phyloP scores from a whole-genome alignment of 208 protist genomes.

The Leishmania tropica region DNA sequence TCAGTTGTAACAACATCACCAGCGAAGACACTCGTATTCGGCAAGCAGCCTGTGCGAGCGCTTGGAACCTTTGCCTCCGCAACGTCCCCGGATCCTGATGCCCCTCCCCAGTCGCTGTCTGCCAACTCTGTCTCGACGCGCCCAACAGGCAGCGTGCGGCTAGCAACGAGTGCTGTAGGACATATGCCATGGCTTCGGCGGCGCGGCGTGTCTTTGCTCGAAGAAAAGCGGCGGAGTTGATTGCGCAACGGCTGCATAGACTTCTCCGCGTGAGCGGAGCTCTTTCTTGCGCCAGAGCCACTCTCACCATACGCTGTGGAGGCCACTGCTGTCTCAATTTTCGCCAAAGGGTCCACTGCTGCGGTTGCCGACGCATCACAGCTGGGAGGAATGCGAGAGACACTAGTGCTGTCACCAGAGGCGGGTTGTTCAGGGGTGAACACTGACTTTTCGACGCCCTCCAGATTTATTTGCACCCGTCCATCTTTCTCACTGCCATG shows the following conservation, averaged over 20 bases:
- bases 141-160: neutral
- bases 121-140: neutral
- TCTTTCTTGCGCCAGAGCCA: neutral
- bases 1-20: slow-evolving; percentile 15
- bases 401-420: neutral
- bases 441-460: neutral
- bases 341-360: neutral
- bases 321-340: neutral
- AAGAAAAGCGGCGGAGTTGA: neutral
- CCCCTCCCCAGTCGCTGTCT: neutral
- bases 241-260: neutral
- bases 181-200: neutral
- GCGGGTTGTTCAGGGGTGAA: neutral
- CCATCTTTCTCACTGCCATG: neutral
- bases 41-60: slow-evolving; percentile 1
- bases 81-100: neutral
- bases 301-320: neutral
- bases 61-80: slow-evolving; percentile 5
- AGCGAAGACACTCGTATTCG: neutral
- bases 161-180: neutral
- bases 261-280: neutral
- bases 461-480: neutral
- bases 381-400: neutral
- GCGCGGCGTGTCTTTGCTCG: neutral
- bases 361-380: neutral